Conservation (phyloP, 257 asterid genomes). For the Pogostemon cablin region DNA sequence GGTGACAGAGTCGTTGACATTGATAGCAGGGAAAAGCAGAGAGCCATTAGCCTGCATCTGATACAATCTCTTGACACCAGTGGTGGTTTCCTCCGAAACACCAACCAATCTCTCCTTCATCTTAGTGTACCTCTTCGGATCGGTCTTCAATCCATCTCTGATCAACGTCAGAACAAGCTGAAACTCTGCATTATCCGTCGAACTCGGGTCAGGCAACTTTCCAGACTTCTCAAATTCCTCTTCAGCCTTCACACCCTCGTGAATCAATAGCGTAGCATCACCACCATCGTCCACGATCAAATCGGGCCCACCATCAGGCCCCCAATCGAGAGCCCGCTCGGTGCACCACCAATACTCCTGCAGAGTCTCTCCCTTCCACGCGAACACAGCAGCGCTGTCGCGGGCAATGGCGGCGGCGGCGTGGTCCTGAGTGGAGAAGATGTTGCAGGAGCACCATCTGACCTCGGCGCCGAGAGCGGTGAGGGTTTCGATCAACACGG, state of each 20-base stretch:
- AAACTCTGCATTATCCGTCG: slow-evolving; percentile 38
- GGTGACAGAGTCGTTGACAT: slow-evolving; percentile 42
- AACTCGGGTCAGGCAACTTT: slow-evolving; percentile 38
- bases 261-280: slow-evolving; percentile 38
- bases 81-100: slow-evolving; percentile 44
- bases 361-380: slow-evolving; percentile 40
- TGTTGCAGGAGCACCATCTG: slow-evolving; percentile 46
- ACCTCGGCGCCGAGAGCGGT: slow-evolving; percentile 56
- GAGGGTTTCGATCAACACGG: slow-evolving; percentile 51
- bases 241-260: slow-evolving; percentile 45
- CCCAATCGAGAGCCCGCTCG: slow-evolving; percentile 45
- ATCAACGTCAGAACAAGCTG: slow-evolving; percentile 36
- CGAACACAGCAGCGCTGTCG: slow-evolving; percentile 41
- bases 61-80: slow-evolving; percentile 42
- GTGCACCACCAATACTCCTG: slow-evolving; percentile 49
- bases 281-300: slow-evolving; percentile 42
- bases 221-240: slow-evolving; percentile 35
- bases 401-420: slow-evolving; percentile 41
- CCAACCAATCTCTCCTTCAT: slow-evolving; percentile 45
- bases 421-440: slow-evolving; percentile 45
- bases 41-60: slow-evolving; percentile 39
- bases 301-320: slow-evolving; percentile 42
- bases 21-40: slow-evolving; percentile 42
- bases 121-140: slow-evolving; percentile 36
- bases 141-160: slow-evolving; percentile 34